phyloP scores from a whole-genome alignment of 2,329 filamentous ascomycete species.

The Rutstroemia sp. region DNA sequence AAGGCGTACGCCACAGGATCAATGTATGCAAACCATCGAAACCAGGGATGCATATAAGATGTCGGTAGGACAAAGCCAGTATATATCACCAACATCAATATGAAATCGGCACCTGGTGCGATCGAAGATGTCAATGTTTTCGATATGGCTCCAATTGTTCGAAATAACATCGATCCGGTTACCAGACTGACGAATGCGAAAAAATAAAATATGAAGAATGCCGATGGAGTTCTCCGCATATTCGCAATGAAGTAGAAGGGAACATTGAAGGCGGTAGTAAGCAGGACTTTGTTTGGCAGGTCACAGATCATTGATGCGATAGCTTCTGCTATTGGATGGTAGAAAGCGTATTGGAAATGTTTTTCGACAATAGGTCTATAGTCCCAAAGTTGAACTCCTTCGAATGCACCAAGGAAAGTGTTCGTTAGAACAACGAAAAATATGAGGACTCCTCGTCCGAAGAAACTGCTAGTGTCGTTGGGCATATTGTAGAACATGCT shows the following conservation, averaged over 20 bases:
- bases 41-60: slow-evolving; percentile 60
- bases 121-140: slow-evolving; percentile 61
- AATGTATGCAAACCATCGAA: slow-evolving; percentile 55
- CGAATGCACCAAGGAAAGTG: slow-evolving; percentile 54
- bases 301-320: slow-evolving; percentile 81
- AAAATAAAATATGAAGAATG: slow-evolving; percentile 73
- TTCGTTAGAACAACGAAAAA: slow-evolving; percentile 65
- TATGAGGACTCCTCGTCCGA: slow-evolving; percentile 53
- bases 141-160: slow-evolving; percentile 66
- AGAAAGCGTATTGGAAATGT: slow-evolving; percentile 78
- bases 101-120: slow-evolving; percentile 50
- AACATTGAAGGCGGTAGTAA: slow-evolving; percentile 71
- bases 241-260: slow-evolving; percentile 83
- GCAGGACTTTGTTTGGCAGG: slow-evolving; percentile 72
- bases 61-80: slow-evolving; percentile 35
- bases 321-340: slow-evolving; percentile 85
- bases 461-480: slow-evolving; percentile 49
- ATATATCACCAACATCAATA: slow-evolving; percentile 28
- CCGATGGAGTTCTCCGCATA: slow-evolving; percentile 53
- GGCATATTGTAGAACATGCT: slow-evolving; percentile 57
- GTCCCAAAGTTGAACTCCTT: slow-evolving; percentile 68
- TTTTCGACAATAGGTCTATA: slow-evolving; percentile 92
- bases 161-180: slow-evolving; percentile 49
- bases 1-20: slow-evolving; percentile 64
- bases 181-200: slow-evolving; percentile 26